phyloP scores from a whole-genome alignment of 108 stramenopile genomes.

The Nannochloropsis salina region DNA sequence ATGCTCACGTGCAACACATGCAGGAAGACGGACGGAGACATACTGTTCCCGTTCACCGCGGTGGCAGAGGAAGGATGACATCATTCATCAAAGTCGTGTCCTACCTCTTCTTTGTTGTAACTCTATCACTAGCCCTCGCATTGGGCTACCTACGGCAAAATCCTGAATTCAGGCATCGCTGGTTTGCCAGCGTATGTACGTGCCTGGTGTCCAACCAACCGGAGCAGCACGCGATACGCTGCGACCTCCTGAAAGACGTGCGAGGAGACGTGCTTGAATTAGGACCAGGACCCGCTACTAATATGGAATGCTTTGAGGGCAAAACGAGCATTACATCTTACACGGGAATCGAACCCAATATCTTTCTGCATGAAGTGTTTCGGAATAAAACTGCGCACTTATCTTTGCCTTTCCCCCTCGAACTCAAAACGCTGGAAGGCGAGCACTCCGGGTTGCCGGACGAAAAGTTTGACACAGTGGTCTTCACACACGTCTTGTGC shows the following conservation, averaged over 20 bases:
- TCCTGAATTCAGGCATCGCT: not conserved
- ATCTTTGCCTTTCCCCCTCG: constrained; percentile 48
- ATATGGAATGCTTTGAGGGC: constrained; percentile 56
- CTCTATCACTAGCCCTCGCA: not conserved
- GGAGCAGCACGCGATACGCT: constrained; percentile 24
- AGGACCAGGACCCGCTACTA: constrained; percentile 60
- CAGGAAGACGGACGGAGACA: no score
- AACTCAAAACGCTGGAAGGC: constrained; percentile 45
- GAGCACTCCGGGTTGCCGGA: constrained; percentile 49
- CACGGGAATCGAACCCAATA: constrained; percentile 59
- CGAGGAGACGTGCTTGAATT: constrained; percentile 50
- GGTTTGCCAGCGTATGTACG: not conserved
- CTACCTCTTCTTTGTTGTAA: not conserved
- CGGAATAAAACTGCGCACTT: constrained; percentile 38
- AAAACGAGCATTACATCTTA: constrained; percentile 47
- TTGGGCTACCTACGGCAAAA: not conserved
- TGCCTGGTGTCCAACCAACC: not conserved
- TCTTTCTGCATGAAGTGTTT: constrained; percentile 48
- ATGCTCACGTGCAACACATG: no score
- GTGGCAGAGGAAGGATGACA: not conserved
- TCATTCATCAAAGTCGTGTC: not conserved
- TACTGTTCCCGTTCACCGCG: no score
- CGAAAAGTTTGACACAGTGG: constrained; percentile 50
- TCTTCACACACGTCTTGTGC: constrained; percentile 58
- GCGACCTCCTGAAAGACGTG: constrained; percentile 14